A percentile compares a stretch with the other conserved stretches of the same genome.
These are phyloP conservation scores for Carex cristatella DNA, from an alignment of 176 grass and related monocot genomes.

Conservation along the genomic window DNA sequence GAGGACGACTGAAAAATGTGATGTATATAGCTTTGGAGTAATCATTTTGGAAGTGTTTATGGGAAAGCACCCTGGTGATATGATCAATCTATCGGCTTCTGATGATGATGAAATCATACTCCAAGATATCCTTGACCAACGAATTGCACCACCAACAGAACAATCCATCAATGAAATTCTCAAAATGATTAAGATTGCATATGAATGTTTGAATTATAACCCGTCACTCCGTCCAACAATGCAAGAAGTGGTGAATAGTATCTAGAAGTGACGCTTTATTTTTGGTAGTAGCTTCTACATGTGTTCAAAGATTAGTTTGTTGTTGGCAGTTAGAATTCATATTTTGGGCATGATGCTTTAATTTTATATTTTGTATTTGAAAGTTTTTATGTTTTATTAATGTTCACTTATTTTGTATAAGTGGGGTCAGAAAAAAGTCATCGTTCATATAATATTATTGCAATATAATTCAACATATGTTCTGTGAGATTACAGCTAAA, in stretches of 20 bases:
- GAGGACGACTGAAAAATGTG: slow-evolving; percentile 18
- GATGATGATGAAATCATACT: background rate
- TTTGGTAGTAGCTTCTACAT: no score
- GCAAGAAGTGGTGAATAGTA: slow-evolving; percentile 7
- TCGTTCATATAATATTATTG: no score
- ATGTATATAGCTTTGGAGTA: slow-evolving; percentile 31
- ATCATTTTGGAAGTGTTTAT: slow-evolving; percentile 12
- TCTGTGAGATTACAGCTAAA: no score
- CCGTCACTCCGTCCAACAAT: slow-evolving; percentile 13
- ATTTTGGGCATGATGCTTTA: no score
- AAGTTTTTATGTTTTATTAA: no score
- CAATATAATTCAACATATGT: no score
- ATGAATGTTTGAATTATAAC: slow-evolving; percentile 3
- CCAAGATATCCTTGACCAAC: background rate
- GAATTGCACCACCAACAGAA: background rate
- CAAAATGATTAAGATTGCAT: background rate
- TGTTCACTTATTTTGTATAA: no score
- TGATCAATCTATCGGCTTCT: background rate
- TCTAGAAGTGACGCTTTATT: background rate
- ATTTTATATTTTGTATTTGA: no score
- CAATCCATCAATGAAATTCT: background rate
- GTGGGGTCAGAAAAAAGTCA: no score
- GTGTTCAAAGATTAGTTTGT: no score
- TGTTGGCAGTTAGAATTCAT: no score
- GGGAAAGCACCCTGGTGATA: slow-evolving; percentile 14